phyloP scores from a whole-genome alignment of 2,329 filamentous ascomycete species.

The Fusarium penzigii region DNA sequence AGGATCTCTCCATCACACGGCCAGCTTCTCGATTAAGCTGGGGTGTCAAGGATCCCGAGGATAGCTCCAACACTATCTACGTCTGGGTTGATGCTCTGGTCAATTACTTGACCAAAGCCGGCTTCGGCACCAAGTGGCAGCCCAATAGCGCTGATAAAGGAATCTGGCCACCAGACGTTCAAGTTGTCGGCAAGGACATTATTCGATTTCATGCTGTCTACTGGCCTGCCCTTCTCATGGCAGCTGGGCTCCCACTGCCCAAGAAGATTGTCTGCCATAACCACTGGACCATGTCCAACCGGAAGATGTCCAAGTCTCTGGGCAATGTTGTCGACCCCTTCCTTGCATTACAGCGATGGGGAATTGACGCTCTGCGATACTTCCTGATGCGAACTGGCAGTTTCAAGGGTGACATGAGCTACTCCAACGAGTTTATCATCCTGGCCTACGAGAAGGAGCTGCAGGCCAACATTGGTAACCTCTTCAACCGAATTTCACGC shows the following conservation, averaged over 20 bases:
- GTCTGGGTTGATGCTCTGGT: conserved; percentile 97
- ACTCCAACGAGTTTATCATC: conserved; percentile 77
- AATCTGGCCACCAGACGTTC: conserved; percentile 88
- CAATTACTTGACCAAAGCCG: conserved; percentile 87
- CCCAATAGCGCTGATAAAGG: conserved; percentile 61
- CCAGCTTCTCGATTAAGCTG: conserved; percentile 76
- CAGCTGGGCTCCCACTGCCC: conserved; percentile 76
- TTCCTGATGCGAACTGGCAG: conserved; percentile 83
- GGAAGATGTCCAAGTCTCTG: conserved; percentile 95
- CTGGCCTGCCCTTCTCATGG: conserved; percentile 96
- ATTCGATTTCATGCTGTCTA: conserved; percentile 95
- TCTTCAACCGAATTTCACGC: conserved; percentile 69
- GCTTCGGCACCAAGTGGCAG: conserved; percentile 66
- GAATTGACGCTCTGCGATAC: conserved; percentile 83
- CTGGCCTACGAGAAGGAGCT: conserved; percentile 78
- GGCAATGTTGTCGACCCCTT: conserved; percentile 96
- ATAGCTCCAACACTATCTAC: conserved; percentile 87
- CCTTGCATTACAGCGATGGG: conserved; percentile 86
- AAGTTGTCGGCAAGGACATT: conserved; percentile 96
- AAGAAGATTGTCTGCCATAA: conserved; percentile 83
- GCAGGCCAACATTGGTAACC: conserved; percentile 77
- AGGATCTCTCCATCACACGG: conserved; percentile 87
- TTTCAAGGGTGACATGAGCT: conserved; percentile 76
- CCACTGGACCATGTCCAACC: conserved; percentile 89
- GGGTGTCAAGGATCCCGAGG: conserved; percentile 87